Conservation (phyloP, 2,329 filamentous ascomycete species). For the Fusarium sp. region DNA sequence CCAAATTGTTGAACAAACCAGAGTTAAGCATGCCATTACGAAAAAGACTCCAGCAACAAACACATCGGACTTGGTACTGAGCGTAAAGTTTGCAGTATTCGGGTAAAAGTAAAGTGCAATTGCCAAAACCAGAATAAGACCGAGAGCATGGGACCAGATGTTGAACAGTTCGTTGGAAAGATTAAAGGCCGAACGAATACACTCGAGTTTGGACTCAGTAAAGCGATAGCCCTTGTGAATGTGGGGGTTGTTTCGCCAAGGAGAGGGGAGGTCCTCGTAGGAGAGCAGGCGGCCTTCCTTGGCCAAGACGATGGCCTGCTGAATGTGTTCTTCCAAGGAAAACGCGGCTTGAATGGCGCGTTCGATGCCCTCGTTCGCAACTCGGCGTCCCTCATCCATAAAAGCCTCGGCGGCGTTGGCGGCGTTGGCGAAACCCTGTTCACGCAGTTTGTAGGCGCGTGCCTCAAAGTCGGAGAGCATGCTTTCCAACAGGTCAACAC, state of each 20-base stretch:
- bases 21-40: constrained; percentile 92
- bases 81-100: constrained; percentile 82
- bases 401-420: constrained; percentile 76
- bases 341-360: constrained; percentile 84
- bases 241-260: constrained; percentile 95
- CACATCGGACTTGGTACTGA: constrained; percentile 88
- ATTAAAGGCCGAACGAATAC: constrained; percentile 82
- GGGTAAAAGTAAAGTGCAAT: constrained; percentile 98
- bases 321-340: constrained; percentile 84
- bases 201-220: constrained; percentile 89
- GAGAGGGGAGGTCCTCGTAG: constrained; percentile 89
- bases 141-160: constrained; percentile 96
- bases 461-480: constrained; percentile 88
- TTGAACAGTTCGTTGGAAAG: constrained; percentile 95
- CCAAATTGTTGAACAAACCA: constrained; percentile 96
- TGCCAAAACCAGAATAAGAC: constrained; percentile 85
- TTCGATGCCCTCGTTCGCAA: constrained; percentile 81
- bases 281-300: constrained; percentile 83
- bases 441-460: constrained; percentile 81
- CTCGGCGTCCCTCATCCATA: constrained; percentile 81
- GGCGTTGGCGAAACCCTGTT: constrained; percentile 75
- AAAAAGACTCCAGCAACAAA: constrained; percentile 95
- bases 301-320: constrained; percentile 78
- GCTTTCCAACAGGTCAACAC: constrained; percentile 85
- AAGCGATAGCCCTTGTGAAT: constrained; percentile 94